Conservation (phyloP, 176 grass and related monocot genomes). For the Rhynchospora breviuscula region DNA sequence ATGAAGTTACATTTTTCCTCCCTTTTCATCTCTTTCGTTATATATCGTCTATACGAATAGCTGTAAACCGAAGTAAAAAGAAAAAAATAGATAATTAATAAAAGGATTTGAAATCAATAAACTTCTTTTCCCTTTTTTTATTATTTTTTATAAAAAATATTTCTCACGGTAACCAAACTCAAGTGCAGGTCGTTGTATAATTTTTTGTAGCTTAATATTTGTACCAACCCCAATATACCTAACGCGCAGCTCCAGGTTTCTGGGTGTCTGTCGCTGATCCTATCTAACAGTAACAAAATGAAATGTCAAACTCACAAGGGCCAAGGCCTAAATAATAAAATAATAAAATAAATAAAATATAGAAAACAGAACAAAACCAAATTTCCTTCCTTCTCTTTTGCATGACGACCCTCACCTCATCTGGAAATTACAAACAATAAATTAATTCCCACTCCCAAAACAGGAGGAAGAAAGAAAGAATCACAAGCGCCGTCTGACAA, state of each 20-base stretch:
- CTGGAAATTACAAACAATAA: background rate
- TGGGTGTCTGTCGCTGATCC: too few species aligned
- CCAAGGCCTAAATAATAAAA: background rate
- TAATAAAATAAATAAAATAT: conserved; percentile 18
- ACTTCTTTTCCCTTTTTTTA: background rate
- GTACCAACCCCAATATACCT: background rate
- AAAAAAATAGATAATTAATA: background rate
- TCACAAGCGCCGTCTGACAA: background rate
- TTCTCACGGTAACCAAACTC: background rate
- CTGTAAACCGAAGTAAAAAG: background rate
- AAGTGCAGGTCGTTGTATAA: too few species aligned
- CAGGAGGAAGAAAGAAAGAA: background rate
- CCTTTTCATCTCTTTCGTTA: background rate
- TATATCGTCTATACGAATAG: background rate
- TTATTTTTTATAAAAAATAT: background rate
- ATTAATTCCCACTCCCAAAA: background rate
- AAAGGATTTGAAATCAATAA: background rate
- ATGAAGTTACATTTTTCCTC: background rate
- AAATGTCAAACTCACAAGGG: background rate
- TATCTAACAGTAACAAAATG: too few species aligned
- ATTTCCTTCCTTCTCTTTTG: background rate
- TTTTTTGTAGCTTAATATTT: background rate
- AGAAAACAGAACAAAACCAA: background rate
- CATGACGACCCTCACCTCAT: background rate
- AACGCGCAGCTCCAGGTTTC: background rate